Evolutionary conservation across 2,329 filamentous ascomycete species (phyloP).

Genomic region (Cordyceps pruinosa): DNA sequence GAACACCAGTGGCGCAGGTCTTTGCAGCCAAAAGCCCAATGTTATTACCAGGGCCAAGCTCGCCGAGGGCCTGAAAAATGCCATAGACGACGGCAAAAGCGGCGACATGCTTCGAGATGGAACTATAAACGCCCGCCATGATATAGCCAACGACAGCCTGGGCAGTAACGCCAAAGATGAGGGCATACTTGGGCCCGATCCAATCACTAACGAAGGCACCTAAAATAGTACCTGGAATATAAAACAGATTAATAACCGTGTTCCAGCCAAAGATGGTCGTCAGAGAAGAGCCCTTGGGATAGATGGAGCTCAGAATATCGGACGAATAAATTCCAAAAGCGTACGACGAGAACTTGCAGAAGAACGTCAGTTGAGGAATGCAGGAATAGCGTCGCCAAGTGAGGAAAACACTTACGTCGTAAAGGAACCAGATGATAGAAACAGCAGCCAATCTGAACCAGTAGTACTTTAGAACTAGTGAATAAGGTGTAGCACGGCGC

Average conservation of each 20-base stretch:
- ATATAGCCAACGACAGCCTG: constrained; percentile 80
- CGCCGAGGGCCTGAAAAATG: constrained; percentile 32
- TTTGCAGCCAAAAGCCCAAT: constrained; percentile 84
- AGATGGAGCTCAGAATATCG: constrained; percentile 61
- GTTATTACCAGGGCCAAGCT: constrained; percentile 80
- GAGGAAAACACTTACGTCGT: constrained; percentile 45
- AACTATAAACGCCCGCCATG: constrained; percentile 73
- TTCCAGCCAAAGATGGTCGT: constrained; percentile 84
- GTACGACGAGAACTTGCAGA: constrained; percentile 63
- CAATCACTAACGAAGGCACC: constrained; percentile 73
- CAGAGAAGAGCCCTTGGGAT: constrained; percentile 51
- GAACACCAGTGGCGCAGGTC: constrained; percentile 80
- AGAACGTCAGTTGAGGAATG: not conserved
- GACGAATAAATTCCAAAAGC: constrained; percentile 81
- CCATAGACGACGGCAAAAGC: constrained; percentile 32
- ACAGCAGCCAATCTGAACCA: constrained; percentile 65
- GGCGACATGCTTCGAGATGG: constrained; percentile 50
- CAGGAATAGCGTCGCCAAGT: not conserved
- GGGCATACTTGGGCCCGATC: constrained; percentile 69
- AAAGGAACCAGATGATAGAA: constrained; percentile 77
- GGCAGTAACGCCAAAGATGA: constrained; percentile 61
- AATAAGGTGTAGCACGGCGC: constrained; percentile 51
- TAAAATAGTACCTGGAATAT: constrained; percentile 72
- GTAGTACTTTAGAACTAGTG: constrained; percentile 57
- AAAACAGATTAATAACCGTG: constrained; percentile 81